Evolutionary conservation across 2,329 filamentous ascomycete species (phyloP).

Genomic region (Ascomycota sp.): DNA sequence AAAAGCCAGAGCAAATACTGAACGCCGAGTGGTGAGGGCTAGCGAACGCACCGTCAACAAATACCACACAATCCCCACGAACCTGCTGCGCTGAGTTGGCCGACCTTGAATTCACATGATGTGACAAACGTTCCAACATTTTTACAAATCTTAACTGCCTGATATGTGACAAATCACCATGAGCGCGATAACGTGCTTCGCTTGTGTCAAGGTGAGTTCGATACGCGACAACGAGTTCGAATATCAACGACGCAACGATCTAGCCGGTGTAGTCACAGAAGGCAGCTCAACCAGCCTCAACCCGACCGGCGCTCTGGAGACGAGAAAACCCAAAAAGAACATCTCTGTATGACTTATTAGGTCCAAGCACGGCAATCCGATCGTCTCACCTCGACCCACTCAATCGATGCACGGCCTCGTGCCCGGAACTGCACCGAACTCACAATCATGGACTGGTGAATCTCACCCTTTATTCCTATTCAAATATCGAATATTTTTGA

Average conservation of each 20-base stretch:
- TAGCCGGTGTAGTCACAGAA: background rate
- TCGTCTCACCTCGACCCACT: background rate
- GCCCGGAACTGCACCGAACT: conserved; percentile 1
- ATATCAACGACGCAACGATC: no score
- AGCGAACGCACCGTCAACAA: background rate
- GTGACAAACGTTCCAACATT: no score
- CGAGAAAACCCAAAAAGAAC: background rate
- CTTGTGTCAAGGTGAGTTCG: no score
- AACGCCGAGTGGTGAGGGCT: no score
- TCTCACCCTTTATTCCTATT: background rate
- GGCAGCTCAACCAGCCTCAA: background rate
- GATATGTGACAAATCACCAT: no score
- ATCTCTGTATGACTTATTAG: background rate
- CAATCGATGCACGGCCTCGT: conserved; percentile 1
- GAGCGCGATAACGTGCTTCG: no score
- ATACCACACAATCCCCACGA: background rate
- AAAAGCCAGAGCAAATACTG: no score
- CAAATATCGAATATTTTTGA: no score
- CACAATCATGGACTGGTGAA: conserved; percentile 1
- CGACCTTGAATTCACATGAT: no score
- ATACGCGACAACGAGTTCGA: no score
- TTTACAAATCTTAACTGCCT: no score
- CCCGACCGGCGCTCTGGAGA: background rate
- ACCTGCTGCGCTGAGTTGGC: no score
- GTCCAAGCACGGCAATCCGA: background rate